Evolutionary conservation across 495 filamentous ascomycete genomes (phyloP), one percentile per base, ranked within the genome.

Genomic region (Neurospora tetraspora): DNA sequence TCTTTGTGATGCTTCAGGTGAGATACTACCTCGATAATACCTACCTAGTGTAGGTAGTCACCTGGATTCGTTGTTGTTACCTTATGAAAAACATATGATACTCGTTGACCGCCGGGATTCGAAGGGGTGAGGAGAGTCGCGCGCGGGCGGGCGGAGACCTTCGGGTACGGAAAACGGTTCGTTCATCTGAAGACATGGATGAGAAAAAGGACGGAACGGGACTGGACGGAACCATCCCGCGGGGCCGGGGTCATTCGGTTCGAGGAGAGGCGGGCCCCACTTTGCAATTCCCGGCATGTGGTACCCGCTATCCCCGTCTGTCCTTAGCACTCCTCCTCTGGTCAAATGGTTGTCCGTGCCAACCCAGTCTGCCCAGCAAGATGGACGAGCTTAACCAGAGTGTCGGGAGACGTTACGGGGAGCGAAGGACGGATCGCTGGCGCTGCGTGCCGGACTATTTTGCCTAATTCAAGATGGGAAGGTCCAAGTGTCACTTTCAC

Each of bases 301-400:
- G 53, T 31, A 14, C 53, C 53, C 23, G 53, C 53, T 61, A 61
- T 61, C 53, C 53, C 53, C 53, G 23, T 61, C 45, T 53, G 45
- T 61, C 53, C 12, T 61, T 23, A 53, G 45, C 42, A 23, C 20
- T 23, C 20, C 10, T 47, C n/a, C 9, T 39, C 10, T 39, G 9
- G 38, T 36, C 42, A n/a, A 53, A 23, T 45, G 42, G 18, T 45
- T 61, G 14, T 61, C 14, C 39, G 43, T 45, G 70, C 70, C 70
- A 71, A 65, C 59, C 42, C 34, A 18, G 59, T 11, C 70, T 38
- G 34, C 31, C 42, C 38, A 65, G 70, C n/a, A 65, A 71, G 70
- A 23, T 68, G 42, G 34, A 39, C 36, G 43, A 71, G 70, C 70
- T 71, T 71, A 68, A 71, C 70, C 70, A 71, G 27, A 71, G 34